A percentile compares a stretch with the other conserved stretches of the same genome.
These are phyloP conservation scores for Solanum sejunctum DNA, from an alignment of 257 asterid species.

Conservation along the genomic window DNA sequence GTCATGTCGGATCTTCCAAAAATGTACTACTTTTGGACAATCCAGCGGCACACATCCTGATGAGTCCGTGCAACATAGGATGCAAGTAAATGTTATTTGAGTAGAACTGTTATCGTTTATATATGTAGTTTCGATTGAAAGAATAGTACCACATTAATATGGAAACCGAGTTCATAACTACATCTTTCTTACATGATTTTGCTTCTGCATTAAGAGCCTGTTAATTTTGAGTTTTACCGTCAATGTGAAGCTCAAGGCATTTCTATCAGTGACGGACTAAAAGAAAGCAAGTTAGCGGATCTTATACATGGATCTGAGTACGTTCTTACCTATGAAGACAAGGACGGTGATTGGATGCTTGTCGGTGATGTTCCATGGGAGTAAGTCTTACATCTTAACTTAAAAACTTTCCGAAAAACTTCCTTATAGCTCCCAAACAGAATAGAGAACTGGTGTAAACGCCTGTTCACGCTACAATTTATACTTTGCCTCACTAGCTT, in stretches of 20 bases:
- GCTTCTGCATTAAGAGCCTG: background rate
- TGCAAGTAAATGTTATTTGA: background rate
- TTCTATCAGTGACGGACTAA: constrained; percentile 25
- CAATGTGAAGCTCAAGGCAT: constrained; percentile 19
- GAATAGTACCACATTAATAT: background rate
- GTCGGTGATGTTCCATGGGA: constrained; percentile 96
- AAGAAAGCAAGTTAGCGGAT: constrained; percentile 60
- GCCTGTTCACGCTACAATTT: background rate
- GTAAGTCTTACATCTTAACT: constrained; percentile 23
- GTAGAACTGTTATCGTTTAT: background rate
- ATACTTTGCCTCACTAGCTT: background rate
- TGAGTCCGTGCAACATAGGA: too few species aligned
- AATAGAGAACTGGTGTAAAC: background rate
- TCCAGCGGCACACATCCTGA: too few species aligned
- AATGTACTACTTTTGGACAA: too few species aligned
- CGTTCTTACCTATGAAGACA: constrained; percentile 80
- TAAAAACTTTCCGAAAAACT: background rate
- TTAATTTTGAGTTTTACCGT: background rate
- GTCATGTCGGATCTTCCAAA: too few species aligned
- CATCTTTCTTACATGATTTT: background rate
- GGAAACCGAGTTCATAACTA: background rate
- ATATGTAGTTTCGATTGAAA: background rate
- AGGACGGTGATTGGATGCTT: constrained; percentile 98
- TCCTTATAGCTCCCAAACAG: background rate
- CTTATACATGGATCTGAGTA: constrained; percentile 71